Evolutionary conservation across 2,329 filamentous ascomycete genomes (phyloP), one percentile per base, ranked within the genome.

Genomic region (Corynespora cassiicola): DNA sequence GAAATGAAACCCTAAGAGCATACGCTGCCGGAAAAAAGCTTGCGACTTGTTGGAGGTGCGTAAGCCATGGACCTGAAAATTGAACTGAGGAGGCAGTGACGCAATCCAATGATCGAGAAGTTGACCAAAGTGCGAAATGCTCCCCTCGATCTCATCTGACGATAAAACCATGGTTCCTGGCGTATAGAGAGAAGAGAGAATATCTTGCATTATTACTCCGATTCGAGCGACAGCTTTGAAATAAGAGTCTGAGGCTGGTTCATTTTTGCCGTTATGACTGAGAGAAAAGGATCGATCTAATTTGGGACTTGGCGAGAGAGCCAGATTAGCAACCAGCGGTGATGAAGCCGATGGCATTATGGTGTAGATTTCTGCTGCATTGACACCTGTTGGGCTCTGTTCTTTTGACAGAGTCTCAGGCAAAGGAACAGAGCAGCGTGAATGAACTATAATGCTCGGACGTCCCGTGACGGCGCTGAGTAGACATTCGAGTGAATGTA

Each of bases 391-490:
- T 12, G 18, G 12, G 12, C 34, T 12, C 22, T 28, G 32, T 8
- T 39, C 42, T 33, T 43, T 56, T 36, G 19, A 47, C 35, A 31
- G 40, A 28, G 24, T 46, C 41, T 12, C 42, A 26, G 63, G 63
- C 16, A 56, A 21, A 8, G 55, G 60, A 1, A 50, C 38, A 10
- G 53, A 61, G 30, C 53, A 58, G 24, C 51, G 49, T 14, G 37
- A 45, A 32, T 60, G 53, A 7, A 54, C 48, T 23, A 66, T 50
- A 7, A 56, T 52, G 15, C 54, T 58, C 12, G 65, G 56, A n/a
- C 64, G 58, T 2, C 65, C 65, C 6, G 61, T 65, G 19, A 66
- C 52, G 9, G 59, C 42, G 11, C 54, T 52, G 3, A 67, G 45
- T 8, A 65, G 42, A 14, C 54, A 54, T 38, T 68, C 65, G 19